Evolutionary conservation across 495 filamentous ascomycete genomes (phyloP), one percentile per base, ranked within the genome.

Genomic region (Aspergillus sclerotiicarbonarius): DNA sequence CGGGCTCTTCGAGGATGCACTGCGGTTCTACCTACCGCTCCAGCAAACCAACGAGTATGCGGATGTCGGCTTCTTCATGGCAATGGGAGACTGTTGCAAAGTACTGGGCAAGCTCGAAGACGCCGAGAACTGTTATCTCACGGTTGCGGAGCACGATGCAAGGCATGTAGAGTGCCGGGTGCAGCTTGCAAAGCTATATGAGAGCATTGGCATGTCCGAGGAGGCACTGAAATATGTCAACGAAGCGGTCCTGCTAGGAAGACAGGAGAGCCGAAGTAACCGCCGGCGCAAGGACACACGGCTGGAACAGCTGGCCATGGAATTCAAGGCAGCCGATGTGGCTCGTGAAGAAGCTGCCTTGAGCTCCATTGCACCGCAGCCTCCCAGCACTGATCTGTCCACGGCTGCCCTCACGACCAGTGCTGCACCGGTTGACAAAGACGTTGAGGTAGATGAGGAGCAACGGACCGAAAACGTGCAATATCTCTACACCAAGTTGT

Each of bases 171-270:
- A 91, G 51, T 87, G 87, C 13, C 86, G 90, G 46, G 83, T 89
- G 13, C 78, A 87, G 59, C 76, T 97, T 15, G 90, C 88, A 8
- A 89, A 86, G 61, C 82, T 96, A 65, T 95, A 91, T 65, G 89
- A 94, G 65, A 80, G 80, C 18, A 79, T 83, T 25, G 81, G 82
- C 47, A 82, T 86, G 72, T 80, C 79, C 18, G 84, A 89, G 55
- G 81, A 92, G 61, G 92, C 91, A 0, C 81, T 89, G 56, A 82
- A 87, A 37, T 84, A 86, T 37, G 84, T 90, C 51, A 85, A 87
- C 49, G 86, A 94, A 67, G 85, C 89, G 7, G 80, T 92, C 54
- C 70, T 81, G 30, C 71, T 93, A n/a, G 76, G 73, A 19, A 69
- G 76, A 48, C 71, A 75, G 53, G 73, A 79, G 54, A 68, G 57